Conservation (phyloP, 176 grass and related monocot species). For the Guadua angustifolia region DNA sequence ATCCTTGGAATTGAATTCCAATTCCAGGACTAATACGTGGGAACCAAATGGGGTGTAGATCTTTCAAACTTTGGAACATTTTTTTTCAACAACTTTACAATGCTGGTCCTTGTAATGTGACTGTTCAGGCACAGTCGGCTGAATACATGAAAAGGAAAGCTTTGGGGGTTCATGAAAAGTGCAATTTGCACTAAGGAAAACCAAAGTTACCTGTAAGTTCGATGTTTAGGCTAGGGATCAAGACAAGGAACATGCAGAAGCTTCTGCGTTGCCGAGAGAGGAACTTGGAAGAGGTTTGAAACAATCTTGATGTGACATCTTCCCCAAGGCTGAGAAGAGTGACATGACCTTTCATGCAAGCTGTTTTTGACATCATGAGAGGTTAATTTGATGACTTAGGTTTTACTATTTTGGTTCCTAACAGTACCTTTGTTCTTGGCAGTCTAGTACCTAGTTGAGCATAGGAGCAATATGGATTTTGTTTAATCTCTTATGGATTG, state of each 20-base stretch:
- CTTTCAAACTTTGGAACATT: not conserved
- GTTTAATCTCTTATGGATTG: constrained; percentile 4
- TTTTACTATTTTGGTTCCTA: constrained; percentile 9
- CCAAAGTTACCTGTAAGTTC: constrained; percentile 58
- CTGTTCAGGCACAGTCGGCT: constrained; percentile 72
- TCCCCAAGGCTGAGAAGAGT: constrained; percentile 10
- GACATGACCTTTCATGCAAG: constrained; percentile 13
- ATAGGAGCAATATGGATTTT: not conserved
- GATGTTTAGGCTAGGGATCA: constrained; percentile 77
- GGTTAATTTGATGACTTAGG: constrained; percentile 32
- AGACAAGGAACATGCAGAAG: constrained; percentile 73
- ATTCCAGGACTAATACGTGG: too few species aligned
- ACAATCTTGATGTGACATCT: constrained; percentile 17
- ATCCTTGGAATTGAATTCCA: too few species aligned
- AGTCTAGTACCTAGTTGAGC: constrained; percentile 8
- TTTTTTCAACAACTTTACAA: not conserved
- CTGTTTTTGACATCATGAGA: constrained; percentile 3
- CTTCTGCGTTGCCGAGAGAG: constrained; percentile 52
- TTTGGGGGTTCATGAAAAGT: constrained; percentile 32
- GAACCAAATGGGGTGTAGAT: not conserved
- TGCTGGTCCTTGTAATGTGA: constrained; percentile 36
- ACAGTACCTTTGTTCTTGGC: not conserved
- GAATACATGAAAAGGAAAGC: constrained; percentile 82
- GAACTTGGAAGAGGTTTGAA: constrained; percentile 26
- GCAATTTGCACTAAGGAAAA: constrained; percentile 43